These are phyloP conservation scores for Ogataea pini DNA, from an alignment of 805 yeast species.

Conservation along the genomic window DNA sequence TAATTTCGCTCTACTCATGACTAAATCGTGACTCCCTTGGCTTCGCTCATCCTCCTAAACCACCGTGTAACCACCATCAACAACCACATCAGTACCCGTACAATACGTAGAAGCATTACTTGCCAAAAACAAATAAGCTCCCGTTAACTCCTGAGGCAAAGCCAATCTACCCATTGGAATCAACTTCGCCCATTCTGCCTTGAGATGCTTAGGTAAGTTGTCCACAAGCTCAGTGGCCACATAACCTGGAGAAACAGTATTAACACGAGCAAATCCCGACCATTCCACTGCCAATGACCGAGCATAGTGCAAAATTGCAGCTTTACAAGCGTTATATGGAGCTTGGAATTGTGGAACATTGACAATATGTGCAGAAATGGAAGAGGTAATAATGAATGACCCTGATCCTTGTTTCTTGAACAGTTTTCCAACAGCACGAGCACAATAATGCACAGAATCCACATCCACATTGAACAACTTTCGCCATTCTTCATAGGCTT, in stretches of 20 bases:
- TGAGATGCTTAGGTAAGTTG: conserved; percentile 45
- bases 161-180: conserved; percentile 79
- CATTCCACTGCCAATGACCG: conserved; percentile 84
- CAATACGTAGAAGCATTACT: conserved; percentile 79
- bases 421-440: conserved; percentile 69
- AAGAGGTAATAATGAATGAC: conserved; percentile 79
- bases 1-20: too few species aligned
- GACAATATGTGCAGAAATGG: conserved; percentile 87
- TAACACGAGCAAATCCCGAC: conserved; percentile 86
- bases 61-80: conserved; percentile 76
- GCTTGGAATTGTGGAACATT: conserved; percentile 88
- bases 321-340: conserved; percentile 83
- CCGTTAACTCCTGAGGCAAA: conserved; percentile 68
- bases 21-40: too few species aligned
- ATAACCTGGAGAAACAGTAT: conserved; percentile 85
- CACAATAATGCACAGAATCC: conserved; percentile 78
- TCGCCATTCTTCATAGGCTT: conserved; percentile 63
- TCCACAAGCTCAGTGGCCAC: conserved; percentile 68
- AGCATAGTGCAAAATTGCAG: conserved; percentile 75
- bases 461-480: conserved; percentile 73
- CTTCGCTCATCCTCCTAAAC: conserved; percentile 33
- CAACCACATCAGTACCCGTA: conserved; percentile 73
- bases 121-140: conserved; percentile 78
- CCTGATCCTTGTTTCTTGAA: conserved; percentile 77
- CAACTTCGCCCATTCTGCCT: conserved; percentile 49